Conservation (phyloP, 139 green algal genomes). For the Chlorella vulgaris region DNA sequence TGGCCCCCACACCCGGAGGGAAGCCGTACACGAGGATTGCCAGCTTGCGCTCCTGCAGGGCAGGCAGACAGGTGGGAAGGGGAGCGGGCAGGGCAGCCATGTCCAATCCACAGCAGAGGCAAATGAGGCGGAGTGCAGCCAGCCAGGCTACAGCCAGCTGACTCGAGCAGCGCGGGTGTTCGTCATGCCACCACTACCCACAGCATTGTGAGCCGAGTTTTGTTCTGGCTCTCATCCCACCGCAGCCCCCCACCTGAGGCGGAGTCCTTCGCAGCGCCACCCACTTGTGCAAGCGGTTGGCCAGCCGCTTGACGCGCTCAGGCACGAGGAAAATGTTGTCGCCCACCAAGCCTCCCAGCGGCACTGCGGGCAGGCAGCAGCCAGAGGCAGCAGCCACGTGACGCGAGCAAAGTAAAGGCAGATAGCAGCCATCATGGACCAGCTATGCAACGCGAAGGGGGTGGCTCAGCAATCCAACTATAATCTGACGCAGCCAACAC, state of each 20-base stretch:
- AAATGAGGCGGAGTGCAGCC: background rate
- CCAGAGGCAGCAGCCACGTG: too few relatives aligned
- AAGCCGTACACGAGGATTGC: constrained; percentile 94
- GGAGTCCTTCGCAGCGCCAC: constrained; percentile 54
- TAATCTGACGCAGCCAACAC: background rate
- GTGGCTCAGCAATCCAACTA: background rate
- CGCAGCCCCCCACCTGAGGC: constrained; percentile 22
- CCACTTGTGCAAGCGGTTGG: constrained; percentile 79
- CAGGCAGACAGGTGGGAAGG: background rate
- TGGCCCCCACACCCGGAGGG: constrained; percentile 94
- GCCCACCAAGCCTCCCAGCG: constrained; percentile 86
- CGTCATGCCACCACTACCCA: too few relatives aligned
- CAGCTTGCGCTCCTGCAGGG: constrained; percentile 67
- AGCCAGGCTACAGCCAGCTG: too few relatives aligned
- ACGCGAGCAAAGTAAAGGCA: background rate
- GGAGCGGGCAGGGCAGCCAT: background rate
- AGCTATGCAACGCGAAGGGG: background rate
- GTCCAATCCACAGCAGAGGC: background rate
- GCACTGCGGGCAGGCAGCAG: constrained; percentile 9
- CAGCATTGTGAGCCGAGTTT: too few relatives aligned
- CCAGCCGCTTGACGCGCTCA: constrained; percentile 81
- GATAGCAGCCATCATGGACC: background rate
- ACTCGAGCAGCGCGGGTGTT: background rate
- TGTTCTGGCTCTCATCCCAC: background rate
- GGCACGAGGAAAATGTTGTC: constrained; percentile 94